phyloP scores from a whole-genome alignment of 1,284 basidiomycete genomes.

The Polyporus tsugae region DNA sequence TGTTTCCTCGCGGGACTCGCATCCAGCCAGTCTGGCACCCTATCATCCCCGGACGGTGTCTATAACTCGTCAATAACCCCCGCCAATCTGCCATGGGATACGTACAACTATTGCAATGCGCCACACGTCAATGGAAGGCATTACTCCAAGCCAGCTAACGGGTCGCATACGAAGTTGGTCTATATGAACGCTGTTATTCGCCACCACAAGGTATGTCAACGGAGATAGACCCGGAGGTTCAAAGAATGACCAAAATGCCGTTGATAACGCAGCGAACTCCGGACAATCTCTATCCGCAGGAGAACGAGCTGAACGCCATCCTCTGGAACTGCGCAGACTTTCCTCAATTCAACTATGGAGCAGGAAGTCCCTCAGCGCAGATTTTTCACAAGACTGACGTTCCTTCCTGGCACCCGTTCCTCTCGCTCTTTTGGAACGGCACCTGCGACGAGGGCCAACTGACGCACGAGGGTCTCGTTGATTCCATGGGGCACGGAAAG shows the following conservation, averaged over 20 bases:
- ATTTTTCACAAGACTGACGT: slow-evolving; percentile 51
- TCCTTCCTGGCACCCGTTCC: slow-evolving; percentile 51
- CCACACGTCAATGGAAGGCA: slow-evolving; percentile 49
- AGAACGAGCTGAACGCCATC: slow-evolving; percentile 51
- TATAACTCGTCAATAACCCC: slow-evolving; percentile 49
- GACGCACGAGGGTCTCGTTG: slow-evolving; percentile 56
- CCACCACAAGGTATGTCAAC: slow-evolving; percentile 50
- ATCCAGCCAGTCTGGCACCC: not conserved
- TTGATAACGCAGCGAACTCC: slow-evolving; percentile 46
- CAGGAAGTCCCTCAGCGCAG: slow-evolving; percentile 40
- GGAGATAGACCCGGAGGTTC: not conserved
- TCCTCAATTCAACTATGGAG: slow-evolving; percentile 47
- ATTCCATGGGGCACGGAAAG: slow-evolving; percentile 57
- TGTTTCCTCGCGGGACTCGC: slow-evolving; percentile 13
- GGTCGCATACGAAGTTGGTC: slow-evolving; percentile 40
- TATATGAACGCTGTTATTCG: slow-evolving; percentile 52
- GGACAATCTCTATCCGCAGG: slow-evolving; percentile 57
- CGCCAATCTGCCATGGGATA: slow-evolving; percentile 52
- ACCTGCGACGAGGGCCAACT: slow-evolving; percentile 63
- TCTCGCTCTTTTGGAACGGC: slow-evolving; percentile 60
- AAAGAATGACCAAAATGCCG: not conserved
- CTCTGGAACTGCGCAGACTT: slow-evolving; percentile 52
- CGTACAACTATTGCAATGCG: slow-evolving; percentile 64
- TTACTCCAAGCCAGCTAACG: slow-evolving; percentile 32
- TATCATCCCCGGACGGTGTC: slow-evolving; percentile 35